Conservation (phyloP, 2,329 filamentous ascomycete genomes). For the Fusarium napiforme region DNA sequence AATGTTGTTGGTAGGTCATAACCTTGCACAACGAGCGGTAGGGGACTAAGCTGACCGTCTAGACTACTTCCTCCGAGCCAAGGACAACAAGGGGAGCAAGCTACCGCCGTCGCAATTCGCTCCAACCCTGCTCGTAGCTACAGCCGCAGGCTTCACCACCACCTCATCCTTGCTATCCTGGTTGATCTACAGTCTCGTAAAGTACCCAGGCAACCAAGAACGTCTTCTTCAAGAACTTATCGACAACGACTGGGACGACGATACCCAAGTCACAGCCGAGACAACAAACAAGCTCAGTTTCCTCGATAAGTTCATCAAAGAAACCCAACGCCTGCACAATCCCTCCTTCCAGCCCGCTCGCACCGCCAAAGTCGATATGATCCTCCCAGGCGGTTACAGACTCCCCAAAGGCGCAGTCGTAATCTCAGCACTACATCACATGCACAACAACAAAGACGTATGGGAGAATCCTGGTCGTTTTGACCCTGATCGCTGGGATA, state of each 20-base stretch:
- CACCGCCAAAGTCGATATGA: conserved; percentile 65
- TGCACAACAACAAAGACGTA: conserved; percentile 62
- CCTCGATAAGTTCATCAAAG: conserved; percentile 69
- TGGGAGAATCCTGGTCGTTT: conserved; percentile 70
- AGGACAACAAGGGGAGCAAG: conserved; percentile 64
- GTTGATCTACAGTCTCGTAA: conserved; percentile 64
- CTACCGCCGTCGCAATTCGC: conserved; percentile 52
- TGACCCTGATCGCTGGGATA: conserved; percentile 69
- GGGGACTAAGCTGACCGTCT: neutral
- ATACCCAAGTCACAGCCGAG: conserved; percentile 59
- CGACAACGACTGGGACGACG: conserved; percentile 57
- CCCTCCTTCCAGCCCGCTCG: conserved; percentile 70
- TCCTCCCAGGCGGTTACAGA: conserved; percentile 69
- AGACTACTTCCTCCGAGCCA: conserved; percentile 65
- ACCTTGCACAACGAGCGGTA: too few relatives aligned
- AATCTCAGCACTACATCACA: conserved; percentile 62
- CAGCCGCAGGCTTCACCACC: conserved; percentile 69
- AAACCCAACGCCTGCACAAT: conserved; percentile 68
- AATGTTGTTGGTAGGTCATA: conserved; percentile 44
- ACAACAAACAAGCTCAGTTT: conserved; percentile 59
- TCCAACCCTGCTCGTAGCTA: conserved; percentile 59
- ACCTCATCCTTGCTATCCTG: conserved; percentile 68
- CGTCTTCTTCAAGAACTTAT: conserved; percentile 67
- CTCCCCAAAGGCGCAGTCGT: conserved; percentile 63
- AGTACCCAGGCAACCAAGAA: conserved; percentile 66